These are phyloP conservation scores for Barnettozyma pratensis DNA, from an alignment of 805 yeast species.

Conservation along the genomic window DNA sequence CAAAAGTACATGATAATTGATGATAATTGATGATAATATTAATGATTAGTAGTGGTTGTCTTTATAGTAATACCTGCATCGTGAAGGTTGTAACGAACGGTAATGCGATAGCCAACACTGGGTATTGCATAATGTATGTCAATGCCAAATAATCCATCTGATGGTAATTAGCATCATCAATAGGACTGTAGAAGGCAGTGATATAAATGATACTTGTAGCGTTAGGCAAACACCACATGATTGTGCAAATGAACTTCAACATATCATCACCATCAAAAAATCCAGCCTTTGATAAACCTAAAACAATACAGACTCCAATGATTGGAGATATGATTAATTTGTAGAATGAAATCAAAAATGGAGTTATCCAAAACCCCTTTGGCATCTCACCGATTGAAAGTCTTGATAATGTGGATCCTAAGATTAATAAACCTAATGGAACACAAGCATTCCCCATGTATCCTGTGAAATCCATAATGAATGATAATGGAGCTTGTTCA, in stretches of 20 bases:
- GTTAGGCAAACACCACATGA: conserved; percentile 79
- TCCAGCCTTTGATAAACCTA: conserved; percentile 59
- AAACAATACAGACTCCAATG: conserved; percentile 62
- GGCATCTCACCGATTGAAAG: conserved; percentile 50
- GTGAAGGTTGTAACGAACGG: conserved; percentile 21
- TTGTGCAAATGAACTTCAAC: conserved; percentile 67
- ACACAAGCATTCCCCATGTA: conserved; percentile 88
- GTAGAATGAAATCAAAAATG: conserved; percentile 49
- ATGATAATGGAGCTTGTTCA: conserved; percentile 75
- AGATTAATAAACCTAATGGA: conserved; percentile 75
- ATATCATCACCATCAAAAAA: conserved; percentile 54
- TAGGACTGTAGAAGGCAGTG: conserved; percentile 80
- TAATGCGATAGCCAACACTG: conserved; percentile 19
- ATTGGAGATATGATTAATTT: conserved; percentile 75
- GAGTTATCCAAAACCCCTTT: conserved; percentile 34
- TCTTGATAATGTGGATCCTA: conserved; percentile 89
- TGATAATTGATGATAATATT: background rate
- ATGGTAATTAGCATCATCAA: conserved; percentile 14
- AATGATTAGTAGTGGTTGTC: too few relatives aligned
- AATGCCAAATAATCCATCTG: conserved; percentile 23
- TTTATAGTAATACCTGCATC: conserved; percentile 8
- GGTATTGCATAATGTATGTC: conserved; percentile 22
- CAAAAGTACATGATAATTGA: background rate
- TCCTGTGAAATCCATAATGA: conserved; percentile 71
- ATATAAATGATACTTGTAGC: conserved; percentile 86